phyloP scores from a whole-genome alignment of 2,329 filamentous ascomycete genomes.

The Colletotrichum sp. region DNA sequence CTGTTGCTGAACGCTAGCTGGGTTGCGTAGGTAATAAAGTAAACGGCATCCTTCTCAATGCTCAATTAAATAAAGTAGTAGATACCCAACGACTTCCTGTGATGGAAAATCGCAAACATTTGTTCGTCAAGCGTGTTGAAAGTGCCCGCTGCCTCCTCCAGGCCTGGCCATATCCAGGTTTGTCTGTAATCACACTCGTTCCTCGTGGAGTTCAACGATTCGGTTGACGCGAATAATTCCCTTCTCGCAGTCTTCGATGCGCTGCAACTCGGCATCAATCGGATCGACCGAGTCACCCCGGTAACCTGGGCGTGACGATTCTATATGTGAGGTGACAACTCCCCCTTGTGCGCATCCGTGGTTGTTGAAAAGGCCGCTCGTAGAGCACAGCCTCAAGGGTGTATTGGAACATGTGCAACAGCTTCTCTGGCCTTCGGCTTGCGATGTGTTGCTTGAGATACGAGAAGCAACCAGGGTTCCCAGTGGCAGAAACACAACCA shows the following conservation, averaged over 20 bases:
- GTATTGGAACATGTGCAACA: slow-evolving; percentile 9
- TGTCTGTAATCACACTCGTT: slow-evolving; percentile 25
- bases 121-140: not conserved
- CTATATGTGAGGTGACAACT: slow-evolving; percentile 30
- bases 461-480: slow-evolving; percentile 57
- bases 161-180: not conserved
- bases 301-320: slow-evolving; percentile 15
- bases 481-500: slow-evolving; percentile 56
- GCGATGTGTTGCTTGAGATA: slow-evolving; percentile 31
- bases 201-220: slow-evolving; percentile 34
- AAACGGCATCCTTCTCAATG: not conserved
- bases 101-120: not conserved
- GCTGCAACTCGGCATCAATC: slow-evolving; percentile 36
- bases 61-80: not conserved
- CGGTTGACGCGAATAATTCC: slow-evolving; percentile 31
- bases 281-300: slow-evolving; percentile 25
- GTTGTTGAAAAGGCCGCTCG: not conserved
- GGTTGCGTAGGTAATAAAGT: not conserved
- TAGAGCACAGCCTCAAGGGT: not conserved
- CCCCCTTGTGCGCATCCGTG: slow-evolving; percentile 18
- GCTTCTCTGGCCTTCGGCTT: slow-evolving; percentile 15
- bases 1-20: not conserved
- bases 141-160: not conserved
- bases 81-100: not conserved
- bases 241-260: slow-evolving; percentile 27